A percentile compares a stretch with the other conserved stretches of the same genome.
Conservation (phyloP, 192 early-diverging fungal species). For the Martensiomyces pterosporus region DNA sequence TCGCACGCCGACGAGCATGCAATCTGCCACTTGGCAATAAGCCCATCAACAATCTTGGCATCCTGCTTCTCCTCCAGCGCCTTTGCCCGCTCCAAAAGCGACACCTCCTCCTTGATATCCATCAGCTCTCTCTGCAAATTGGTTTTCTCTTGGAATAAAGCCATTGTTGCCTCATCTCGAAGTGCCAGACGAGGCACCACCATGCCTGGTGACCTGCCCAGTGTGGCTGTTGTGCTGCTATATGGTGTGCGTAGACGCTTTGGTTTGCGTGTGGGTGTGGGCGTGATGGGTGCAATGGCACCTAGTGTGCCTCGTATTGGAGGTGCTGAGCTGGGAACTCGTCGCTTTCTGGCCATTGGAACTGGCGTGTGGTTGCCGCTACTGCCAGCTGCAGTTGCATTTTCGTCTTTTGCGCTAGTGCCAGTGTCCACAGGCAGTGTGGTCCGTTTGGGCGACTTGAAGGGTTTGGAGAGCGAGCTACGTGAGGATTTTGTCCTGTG, state of each 20-base stretch:
- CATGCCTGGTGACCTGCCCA: too few relatives aligned
- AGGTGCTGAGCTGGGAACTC: constrained; percentile 1
- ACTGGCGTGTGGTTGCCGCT: too few relatives aligned
- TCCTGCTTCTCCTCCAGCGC: constrained; percentile 21
- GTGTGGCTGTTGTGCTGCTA: neutral
- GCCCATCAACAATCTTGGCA: constrained; percentile 14
- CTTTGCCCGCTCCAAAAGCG: constrained; percentile 24
- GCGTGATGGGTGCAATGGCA: neutral
- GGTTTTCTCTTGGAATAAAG: constrained; percentile 18
- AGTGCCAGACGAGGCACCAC: neutral
- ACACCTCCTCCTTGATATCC: constrained; percentile 13
- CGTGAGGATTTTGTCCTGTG: constrained; percentile 14
- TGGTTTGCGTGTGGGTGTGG: neutral
- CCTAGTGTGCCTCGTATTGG: constrained; percentile 5
- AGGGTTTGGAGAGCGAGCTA: constrained; percentile 28
- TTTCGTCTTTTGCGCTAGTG: too few relatives aligned
- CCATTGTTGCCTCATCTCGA: constrained; percentile 9
- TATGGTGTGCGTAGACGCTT: too few relatives aligned
- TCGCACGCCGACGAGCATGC: constrained; percentile 34
- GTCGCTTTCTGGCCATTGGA: constrained; percentile 1
- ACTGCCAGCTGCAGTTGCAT: too few relatives aligned
- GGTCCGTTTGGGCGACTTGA: constrained; percentile 29
- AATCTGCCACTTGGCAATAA: constrained; percentile 36
- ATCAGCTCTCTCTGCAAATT: constrained; percentile 17
- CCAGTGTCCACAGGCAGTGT: neutral